These are phyloP conservation scores for Sherardia arvensis DNA, from an alignment of 257 asterid genomes.

Conservation along the genomic window DNA sequence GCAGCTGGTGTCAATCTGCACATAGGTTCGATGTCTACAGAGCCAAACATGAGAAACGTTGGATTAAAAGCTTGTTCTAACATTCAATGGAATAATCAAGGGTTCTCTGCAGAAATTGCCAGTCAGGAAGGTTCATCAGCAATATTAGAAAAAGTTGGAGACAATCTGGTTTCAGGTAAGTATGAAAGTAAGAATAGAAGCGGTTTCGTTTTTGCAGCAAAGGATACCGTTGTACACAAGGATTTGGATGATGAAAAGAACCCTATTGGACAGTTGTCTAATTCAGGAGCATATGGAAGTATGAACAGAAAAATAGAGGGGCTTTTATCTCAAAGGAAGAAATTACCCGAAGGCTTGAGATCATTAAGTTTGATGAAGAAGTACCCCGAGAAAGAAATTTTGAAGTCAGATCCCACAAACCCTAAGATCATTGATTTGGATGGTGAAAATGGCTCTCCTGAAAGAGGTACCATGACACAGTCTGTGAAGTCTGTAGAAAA, in stretches of 20 bases:
- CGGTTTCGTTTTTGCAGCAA: too few relatives aligned
- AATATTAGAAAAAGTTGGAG: slow-evolving; percentile 17
- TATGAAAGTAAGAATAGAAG: slow-evolving; percentile 48
- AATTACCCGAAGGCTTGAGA: not conserved
- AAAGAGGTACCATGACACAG: too few relatives aligned
- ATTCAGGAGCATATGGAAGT: not conserved
- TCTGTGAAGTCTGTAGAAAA: too few relatives aligned
- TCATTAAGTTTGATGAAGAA: not conserved
- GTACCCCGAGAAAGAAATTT: too few relatives aligned
- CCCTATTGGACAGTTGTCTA: too few relatives aligned
- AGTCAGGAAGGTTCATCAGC: slow-evolving; percentile 28
- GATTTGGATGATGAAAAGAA: too few relatives aligned
- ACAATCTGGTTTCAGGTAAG: slow-evolving; percentile 41
- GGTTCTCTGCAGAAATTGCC: not conserved
- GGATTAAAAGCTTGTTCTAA: too few relatives aligned
- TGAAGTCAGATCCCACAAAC: not conserved
- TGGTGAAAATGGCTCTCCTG: not conserved
- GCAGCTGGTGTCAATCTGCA: slow-evolving; percentile 9
- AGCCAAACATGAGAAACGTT: too few relatives aligned
- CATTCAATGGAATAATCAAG: too few relatives aligned
- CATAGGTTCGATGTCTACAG: too few relatives aligned
- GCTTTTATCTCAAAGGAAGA: not conserved
- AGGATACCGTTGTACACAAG: too few relatives aligned
- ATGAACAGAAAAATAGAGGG: not conserved
- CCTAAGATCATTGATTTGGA: not conserved